Evolutionary conservation across 192 early-diverging fungal genomes (phyloP).

Genomic region (Gamsiella multidivaricata): DNA sequence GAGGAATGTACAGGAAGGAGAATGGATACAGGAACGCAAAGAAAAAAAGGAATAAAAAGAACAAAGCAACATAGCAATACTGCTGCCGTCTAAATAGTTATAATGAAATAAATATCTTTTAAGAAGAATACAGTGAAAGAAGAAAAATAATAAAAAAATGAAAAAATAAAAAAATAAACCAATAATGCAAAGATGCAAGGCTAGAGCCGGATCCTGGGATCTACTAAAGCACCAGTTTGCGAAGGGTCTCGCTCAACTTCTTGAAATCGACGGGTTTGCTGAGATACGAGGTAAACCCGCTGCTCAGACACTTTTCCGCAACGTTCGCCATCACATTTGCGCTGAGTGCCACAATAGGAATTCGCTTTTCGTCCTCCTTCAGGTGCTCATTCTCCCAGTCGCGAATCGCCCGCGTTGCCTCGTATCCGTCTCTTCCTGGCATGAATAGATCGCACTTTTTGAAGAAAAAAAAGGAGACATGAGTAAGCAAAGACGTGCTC

Average conservation of each 20-base stretch:
- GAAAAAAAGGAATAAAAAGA: too few relatives aligned
- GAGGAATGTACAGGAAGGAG: too few relatives aligned
- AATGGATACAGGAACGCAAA: too few relatives aligned
- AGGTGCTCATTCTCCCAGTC: constrained; percentile 60
- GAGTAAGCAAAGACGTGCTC: not conserved
- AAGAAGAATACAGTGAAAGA: too few relatives aligned
- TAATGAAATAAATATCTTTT: too few relatives aligned
- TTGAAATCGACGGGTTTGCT: constrained; percentile 67
- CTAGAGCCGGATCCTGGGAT: not conserved
- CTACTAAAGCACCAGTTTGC: constrained; percentile 23
- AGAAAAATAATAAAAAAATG: too few relatives aligned
- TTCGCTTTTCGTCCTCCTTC: constrained; percentile 22
- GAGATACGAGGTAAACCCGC: constrained; percentile 66
- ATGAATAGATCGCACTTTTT: constrained; percentile 66
- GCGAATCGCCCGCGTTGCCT: constrained; percentile 61
- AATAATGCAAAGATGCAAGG: too few relatives aligned
- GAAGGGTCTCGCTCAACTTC: constrained; percentile 59
- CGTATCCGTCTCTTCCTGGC: constrained; percentile 71
- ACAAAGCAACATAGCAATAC: too few relatives aligned
- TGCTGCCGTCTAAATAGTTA: too few relatives aligned
- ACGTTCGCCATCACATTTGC: constrained; percentile 72
- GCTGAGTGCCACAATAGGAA: constrained; percentile 67
- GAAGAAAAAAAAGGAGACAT: not conserved
- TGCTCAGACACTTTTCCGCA: constrained; percentile 54
- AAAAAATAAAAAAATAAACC: too few relatives aligned